Evolutionary conservation across 78 protist species (phyloP).

Genomic region (Dictyostelium discoideum): dicty_2.7 NC_007091.3:4786001-4786500

Average conservation of each 20-base stretch:
- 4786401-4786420: neutral
- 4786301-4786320: neutral
- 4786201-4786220: too few species aligned
- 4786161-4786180: too few species aligned
- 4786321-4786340: too few species aligned
- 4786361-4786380: neutral
- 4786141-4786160: too few species aligned
- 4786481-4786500: neutral
- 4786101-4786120: too few species aligned
- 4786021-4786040: too few species aligned
- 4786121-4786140: too few species aligned
- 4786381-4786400: neutral
- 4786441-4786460: neutral
- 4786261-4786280: neutral
- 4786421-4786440: neutral
- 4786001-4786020: too few species aligned
- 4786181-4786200: too few species aligned
- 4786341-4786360: neutral
- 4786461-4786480: neutral
- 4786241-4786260: neutral
- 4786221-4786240: neutral
- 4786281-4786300: neutral
- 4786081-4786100: too few species aligned
- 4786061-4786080: too few species aligned
- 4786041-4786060: too few species aligned